Conservation (phyloP, 495 filamentous ascomycete species). For the Astrothelium subdiscretum region DNA sequence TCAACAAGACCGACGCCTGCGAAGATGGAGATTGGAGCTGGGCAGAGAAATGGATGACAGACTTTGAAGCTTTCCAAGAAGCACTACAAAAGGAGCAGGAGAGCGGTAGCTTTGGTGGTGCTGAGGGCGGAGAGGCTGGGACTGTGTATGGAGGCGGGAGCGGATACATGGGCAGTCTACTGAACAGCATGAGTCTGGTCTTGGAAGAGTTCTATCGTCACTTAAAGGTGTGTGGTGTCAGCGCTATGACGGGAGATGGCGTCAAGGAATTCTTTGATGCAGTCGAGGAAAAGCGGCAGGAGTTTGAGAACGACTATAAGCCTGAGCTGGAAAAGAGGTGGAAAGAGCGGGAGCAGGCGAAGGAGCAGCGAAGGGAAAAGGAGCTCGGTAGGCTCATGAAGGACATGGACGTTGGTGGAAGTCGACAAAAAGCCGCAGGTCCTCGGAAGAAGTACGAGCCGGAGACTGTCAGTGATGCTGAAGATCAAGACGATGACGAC, state of each 20-base stretch:
- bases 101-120: conserved; percentile 59
- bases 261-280: conserved; percentile 88
- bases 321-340: conserved; percentile 77
- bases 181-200: conserved; percentile 97
- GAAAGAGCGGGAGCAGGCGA: conserved; percentile 61
- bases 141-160: conserved; percentile 55
- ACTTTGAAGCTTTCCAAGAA: conserved; percentile 90
- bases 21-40: conserved; percentile 54
- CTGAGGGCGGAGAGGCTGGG: conserved; percentile 46
- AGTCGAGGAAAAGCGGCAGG: conserved; percentile 71
- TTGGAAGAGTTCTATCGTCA: conserved; percentile 96
- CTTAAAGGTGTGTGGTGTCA: conserved; percentile 82
- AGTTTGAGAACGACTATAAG: conserved; percentile 85
- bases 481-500: conserved; percentile 41
- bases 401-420: conserved; percentile 67
- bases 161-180: conserved; percentile 91
- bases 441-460: conserved; percentile 31
- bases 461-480: conserved; percentile 48
- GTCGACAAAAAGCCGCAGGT: conserved; percentile 27
- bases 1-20: conserved; percentile 96
- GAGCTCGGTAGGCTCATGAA: conserved; percentile 89
- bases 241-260: conserved; percentile 82
- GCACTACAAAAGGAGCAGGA: conserved; percentile 74
- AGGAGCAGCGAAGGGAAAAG: conserved; percentile 55
- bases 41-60: conserved; percentile 99